These are phyloP conservation scores for Microascus cirrosus DNA, from an alignment of 2,329 filamentous ascomycete genomes.

Conservation along the genomic window DNA sequence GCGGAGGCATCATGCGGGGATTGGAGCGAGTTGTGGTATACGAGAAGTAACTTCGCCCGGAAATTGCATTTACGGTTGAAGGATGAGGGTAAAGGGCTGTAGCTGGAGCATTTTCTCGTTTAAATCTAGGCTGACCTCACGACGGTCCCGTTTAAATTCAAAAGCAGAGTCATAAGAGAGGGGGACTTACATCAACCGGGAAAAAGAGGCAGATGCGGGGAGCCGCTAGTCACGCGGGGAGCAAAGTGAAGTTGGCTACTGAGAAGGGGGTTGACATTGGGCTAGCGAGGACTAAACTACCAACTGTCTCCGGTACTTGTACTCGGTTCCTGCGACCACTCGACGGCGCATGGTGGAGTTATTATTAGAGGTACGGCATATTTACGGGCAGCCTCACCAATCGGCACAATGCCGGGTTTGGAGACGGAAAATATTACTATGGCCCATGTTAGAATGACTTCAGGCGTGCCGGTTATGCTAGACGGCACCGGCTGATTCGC, in stretches of 20 bases:
- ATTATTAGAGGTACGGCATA: background rate
- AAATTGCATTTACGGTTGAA: background rate
- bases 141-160: background rate
- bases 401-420: background rate
- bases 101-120: background rate
- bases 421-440: background rate
- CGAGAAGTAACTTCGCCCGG: background rate
- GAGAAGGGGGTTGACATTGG: too few species aligned
- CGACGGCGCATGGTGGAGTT: background rate
- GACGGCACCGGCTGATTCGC: background rate
- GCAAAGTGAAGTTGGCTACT: background rate
- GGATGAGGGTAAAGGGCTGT: background rate
- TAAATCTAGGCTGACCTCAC: background rate
- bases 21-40: background rate
- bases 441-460: background rate
- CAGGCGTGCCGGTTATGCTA: background rate
- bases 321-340: background rate
- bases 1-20: background rate
- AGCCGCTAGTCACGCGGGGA: too few species aligned
- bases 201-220: background rate
- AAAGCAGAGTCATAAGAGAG: too few species aligned
- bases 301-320: background rate
- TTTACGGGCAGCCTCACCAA: background rate
- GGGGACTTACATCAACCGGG: background rate
- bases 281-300: too few species aligned